phyloP scores from a whole-genome alignment of 2,329 filamentous ascomycete genomes.

The Aureobasidium sp. region DNA sequence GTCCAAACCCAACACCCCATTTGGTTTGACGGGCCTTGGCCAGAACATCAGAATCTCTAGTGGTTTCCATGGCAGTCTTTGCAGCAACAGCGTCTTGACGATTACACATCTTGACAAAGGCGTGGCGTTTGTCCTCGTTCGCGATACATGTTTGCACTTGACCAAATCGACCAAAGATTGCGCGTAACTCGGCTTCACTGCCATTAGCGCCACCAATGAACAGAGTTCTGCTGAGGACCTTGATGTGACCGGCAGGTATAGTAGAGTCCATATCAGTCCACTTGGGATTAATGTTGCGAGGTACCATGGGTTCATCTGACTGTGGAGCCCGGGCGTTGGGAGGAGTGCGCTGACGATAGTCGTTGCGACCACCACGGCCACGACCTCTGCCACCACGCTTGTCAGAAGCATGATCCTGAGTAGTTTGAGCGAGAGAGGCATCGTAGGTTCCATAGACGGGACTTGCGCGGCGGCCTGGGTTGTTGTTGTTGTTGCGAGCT shows the following conservation, averaged over 20 bases:
- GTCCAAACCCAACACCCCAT: constrained; percentile 96
- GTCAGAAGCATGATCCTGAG: constrained; percentile 21
- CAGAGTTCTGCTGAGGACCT: constrained; percentile 86
- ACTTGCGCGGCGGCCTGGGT: constrained; percentile 56
- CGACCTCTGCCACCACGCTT: constrained; percentile 38
- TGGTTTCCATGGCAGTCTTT: constrained; percentile 84
- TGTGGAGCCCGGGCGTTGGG: constrained; percentile 26
- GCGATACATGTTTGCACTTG: constrained; percentile 95
- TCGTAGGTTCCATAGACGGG: constrained; percentile 69
- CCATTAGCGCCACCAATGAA: constrained; percentile 88
- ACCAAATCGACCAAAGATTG: constrained; percentile 74
- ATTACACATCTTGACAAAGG: constrained; percentile 97
- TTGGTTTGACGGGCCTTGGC: constrained; percentile 66
- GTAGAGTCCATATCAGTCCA: constrained; percentile 72
- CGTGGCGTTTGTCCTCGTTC: constrained; percentile 95
- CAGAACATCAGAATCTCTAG: constrained; percentile 67
- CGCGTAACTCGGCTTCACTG: constrained; percentile 73
- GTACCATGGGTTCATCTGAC: background rate
- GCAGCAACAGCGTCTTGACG: constrained; percentile 77
- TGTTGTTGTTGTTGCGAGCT: constrained; percentile 47
- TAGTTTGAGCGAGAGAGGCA: constrained; percentile 31
- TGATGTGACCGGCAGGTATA: constrained; percentile 72
- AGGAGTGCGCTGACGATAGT: constrained; percentile 82
- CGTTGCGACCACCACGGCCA: constrained; percentile 47
- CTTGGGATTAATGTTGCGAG: constrained; percentile 43